Evolutionary conservation across 2,329 filamentous ascomycete species (phyloP), one percentile per base, ranked within the genome.

Genomic region (Tolypocladium inflatum): DNA sequence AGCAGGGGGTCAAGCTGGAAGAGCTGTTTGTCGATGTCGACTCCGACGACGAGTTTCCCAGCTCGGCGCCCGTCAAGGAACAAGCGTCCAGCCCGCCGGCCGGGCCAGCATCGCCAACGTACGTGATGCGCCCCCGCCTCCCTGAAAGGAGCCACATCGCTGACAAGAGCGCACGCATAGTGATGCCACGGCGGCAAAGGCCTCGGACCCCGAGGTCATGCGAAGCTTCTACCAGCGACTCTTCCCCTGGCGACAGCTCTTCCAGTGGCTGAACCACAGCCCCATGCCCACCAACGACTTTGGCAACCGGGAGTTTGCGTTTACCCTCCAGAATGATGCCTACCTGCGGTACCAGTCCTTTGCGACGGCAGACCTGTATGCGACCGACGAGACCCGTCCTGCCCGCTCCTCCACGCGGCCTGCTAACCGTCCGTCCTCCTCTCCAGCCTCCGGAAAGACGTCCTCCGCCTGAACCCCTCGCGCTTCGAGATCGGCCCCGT

Each of bases 401-500:
- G 10, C 48, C 48, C 19, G 9, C 48, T 7, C 1, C 30, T 3
- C n/a, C n/a, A 4, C 9, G 2, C 9, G 4, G 5, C 19, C 10
- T 3, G 19, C 48, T 52, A 37, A 52, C 19, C n/a, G n/a, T n/a
- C 21, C 30, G 19, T 21, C 30, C 48, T n/a, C 30, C 39, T 4
- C 39, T 13, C 9, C 55, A 90, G 87, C 1, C 83, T 99, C 48
- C 90, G 92, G 41, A 97, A 96, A 73, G 91, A 97, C 65, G 90
- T 97, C 57, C 79, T 99, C 5, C 85, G 87, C 51, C 83, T 93
- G 64, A 90, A 95, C 68, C 94, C 94, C 3, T 89, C 90, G 2
- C 91, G 94, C 73, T 97, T 99, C 77, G 94, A 99, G 78, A 97
- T 99, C 66, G 94, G 94, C 0, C 94, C 94, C n/a, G 89, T 97